Percentiles rank a stretch among this genome's conserved stretches.
Conservation (phyloP, 331 rosid genomes). For the Ulmus americana region DNA sequence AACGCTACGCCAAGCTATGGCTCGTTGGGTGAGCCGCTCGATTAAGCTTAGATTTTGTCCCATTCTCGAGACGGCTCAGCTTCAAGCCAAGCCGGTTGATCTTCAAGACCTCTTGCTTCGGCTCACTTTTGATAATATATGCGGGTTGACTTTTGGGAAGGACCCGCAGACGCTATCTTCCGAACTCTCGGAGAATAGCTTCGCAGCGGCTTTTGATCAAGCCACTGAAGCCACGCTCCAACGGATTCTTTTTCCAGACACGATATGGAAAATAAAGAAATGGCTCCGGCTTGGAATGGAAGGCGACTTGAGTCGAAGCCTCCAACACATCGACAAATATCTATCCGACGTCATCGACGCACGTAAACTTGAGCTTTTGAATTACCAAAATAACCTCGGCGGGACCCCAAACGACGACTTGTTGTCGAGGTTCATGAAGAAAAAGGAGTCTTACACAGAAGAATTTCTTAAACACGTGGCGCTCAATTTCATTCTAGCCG, state of each 20-base stretch:
- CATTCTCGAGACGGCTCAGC: constrained; percentile 42
- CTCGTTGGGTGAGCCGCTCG: constrained; percentile 82
- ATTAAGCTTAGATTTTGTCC: constrained; percentile 63
- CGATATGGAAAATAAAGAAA: constrained; percentile 55
- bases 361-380: constrained; percentile 47
- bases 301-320: constrained; percentile 39
- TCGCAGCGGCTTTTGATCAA: constrained; percentile 56
- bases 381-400: constrained; percentile 6
- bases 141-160: constrained; percentile 71
- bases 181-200: constrained; percentile 50
- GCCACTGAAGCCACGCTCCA: constrained; percentile 73
- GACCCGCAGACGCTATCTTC: constrained; percentile 57
- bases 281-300: constrained; percentile 77
- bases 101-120: constrained; percentile 78
- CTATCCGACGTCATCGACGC: constrained; percentile 46
- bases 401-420: constrained; percentile 55
- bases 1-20: constrained; percentile 87
- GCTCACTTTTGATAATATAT: constrained; percentile 78
- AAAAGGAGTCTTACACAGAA: constrained; percentile 55
- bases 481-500: constrained; percentile 81
- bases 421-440: constrained; percentile 70
- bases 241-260: constrained; percentile 52
- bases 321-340: constrained; percentile 36
- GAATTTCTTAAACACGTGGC: constrained; percentile 68
- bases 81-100: constrained; percentile 32